These are phyloP conservation scores for Fusarium sp. DNA, from an alignment of 2,329 filamentous ascomycete genomes.

Conservation along the genomic window DNA sequence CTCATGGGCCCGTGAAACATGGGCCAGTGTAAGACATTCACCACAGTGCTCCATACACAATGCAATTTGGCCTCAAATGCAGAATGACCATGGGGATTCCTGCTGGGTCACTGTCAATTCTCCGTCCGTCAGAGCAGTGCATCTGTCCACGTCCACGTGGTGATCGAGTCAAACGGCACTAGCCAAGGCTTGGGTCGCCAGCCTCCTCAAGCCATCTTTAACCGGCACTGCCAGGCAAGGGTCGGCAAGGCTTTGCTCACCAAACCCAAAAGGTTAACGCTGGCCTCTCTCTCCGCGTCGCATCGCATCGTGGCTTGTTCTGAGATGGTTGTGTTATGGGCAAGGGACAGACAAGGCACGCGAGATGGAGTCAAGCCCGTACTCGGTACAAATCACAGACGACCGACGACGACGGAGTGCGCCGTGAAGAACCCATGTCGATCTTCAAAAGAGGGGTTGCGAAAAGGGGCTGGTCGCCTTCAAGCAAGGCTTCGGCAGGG, in stretches of 20 bases:
- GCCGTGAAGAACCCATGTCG: constrained; percentile 19
- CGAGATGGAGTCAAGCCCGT: not conserved
- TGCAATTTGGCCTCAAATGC: not conserved
- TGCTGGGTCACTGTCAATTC: not conserved
- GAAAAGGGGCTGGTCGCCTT: constrained; percentile 12
- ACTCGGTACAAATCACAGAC: not conserved
- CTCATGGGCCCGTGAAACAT: not conserved
- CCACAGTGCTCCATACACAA: not conserved
- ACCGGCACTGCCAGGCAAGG: not conserved
- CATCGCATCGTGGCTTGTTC: not conserved
- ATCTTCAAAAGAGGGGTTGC: constrained; percentile 9
- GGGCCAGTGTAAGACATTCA: not conserved
- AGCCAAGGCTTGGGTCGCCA: constrained; percentile 4
- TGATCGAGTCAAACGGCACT: constrained; percentile 18
- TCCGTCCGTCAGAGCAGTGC: not conserved
- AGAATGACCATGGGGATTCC: not conserved
- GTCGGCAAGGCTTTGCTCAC: not conserved
- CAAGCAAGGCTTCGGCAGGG: constrained; percentile 6
- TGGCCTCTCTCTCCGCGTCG: not conserved
- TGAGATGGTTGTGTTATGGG: not conserved
- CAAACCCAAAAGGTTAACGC: not conserved
- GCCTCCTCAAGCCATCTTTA: constrained; percentile 4
- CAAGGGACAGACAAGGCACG: not conserved
- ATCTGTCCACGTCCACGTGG: constrained; percentile 4
- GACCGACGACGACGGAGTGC: constrained; percentile 12